Evolutionary conservation across 129 eudicot species (phyloP), one percentile per base, ranked within the genome.

Genomic region (Centella asiatica): DNA sequence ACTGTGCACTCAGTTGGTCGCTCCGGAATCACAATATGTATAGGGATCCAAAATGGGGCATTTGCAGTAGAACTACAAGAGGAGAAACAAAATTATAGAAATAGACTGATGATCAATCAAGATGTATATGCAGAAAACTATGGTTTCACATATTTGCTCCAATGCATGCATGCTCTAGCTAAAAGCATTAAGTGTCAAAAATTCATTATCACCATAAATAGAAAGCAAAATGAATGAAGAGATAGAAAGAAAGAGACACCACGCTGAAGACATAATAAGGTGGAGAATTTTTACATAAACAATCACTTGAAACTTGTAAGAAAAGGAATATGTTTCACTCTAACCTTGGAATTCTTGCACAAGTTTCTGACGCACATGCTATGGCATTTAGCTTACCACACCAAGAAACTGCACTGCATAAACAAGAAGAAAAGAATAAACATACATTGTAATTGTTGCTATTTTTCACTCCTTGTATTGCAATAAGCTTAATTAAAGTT

Each of bases 1-100:
- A 92, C 88, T 17, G 96, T 80, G 55, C 96, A 87, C 73, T 92
- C 99, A 4, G 96, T 92, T 12, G 99, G 99, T 31, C 99, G 95
- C 80, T 92, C 99, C 20, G 99, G 99, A 61, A 92, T 87, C 71
- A 92, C 96, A 23, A 92, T 84, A 71, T 92, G 96, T 71, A 92
- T 87, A 19, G 99, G 99, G 64, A 92, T 92, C 99, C 99, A 92
- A 78, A 92, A 92, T 70, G 99, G 99, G 31, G 90, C 90, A 58
- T 87, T 92, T 77, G 95, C 85, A 73, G 80, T 80, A 44, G 99
- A 92, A 66, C 99, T 92, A 70, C 84, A 87, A 72, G 42, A 60
- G 47, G 19, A 28, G 47, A 65, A 42, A 13, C 36, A 57, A 61
- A 65, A 28, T 56, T 23, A 48, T 19, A 28, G 5, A 32, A 57